Base-by-base conservation (phyloP, 140 eudicot species). In the Oenanthe javanica region DNA sequence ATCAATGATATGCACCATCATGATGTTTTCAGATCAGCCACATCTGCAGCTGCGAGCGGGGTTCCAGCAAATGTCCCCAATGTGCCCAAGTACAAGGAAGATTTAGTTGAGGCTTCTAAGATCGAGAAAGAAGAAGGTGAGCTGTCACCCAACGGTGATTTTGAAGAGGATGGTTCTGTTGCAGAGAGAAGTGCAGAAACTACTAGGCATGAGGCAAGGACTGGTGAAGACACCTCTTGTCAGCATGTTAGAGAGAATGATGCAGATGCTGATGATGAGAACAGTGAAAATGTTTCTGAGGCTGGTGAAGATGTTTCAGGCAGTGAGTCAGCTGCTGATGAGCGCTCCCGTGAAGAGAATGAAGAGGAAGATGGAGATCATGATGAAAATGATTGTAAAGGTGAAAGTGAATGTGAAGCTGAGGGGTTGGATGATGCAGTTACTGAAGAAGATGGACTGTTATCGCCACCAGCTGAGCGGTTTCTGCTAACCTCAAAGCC, bases 41-140 rank as follows among this genome's bases (percentile, higher is more conserved):
- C 91, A 47, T 77, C 75, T 79, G 77, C 91, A 47, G 75, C 79
- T 75, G 77, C 83, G 47, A 90, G 89, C 75, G 97, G 93, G 77
- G 86, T 75, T 81, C 80, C 71, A 55, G 45, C 86, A 42, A 86
- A 83, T 67, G 49, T 75, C 55, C 59, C 88, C 10, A 84, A 78
- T 73, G 69, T 74, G 25, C 75, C 78, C 42, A 75, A 83, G 82
- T 81, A 75, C 77, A 87, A 76, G 40, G 87, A 84, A 64, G 90
- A 63, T 67, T 72, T 82, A 38, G 84, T 80, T 46, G 89, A 84
- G 70, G 86, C 87, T 36, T 84, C 91, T 70, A 94, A 92, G 84
- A 85, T 69, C 81, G 98, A 94, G 88, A 94, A 90, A 89, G 98
- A 94, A 86, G 98, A 94, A 86, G 98, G 98, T 16, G 98, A 92